These are phyloP conservation scores for Mycena rosella DNA, from an alignment of 768 basidiomycete species.

Conservation along the genomic window DNA sequence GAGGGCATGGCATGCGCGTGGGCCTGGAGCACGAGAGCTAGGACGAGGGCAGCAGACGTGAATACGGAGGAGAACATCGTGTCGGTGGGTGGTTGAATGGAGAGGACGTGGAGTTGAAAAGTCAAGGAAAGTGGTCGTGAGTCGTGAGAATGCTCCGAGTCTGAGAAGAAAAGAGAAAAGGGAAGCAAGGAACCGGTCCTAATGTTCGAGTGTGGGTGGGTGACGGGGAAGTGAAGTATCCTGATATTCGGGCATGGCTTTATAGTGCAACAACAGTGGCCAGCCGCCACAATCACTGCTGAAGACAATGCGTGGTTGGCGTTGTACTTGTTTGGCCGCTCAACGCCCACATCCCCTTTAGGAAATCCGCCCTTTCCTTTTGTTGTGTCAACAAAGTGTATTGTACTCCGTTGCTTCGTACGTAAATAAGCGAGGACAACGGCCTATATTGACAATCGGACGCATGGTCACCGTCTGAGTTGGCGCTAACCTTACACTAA, in stretches of 20 bases:
- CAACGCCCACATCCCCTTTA: constrained; percentile 18
- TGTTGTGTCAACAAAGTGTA: constrained; percentile 15
- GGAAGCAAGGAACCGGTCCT: constrained; percentile 35
- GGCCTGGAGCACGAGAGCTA: constrained; percentile 9
- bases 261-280: constrained; percentile 13
- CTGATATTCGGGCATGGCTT: background rate
- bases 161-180: background rate
- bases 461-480: too few relatives aligned
- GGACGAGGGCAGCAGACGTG: constrained; percentile 9
- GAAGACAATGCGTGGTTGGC: constrained; percentile 8
- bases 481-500: too few relatives aligned
- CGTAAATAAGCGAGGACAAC: too few relatives aligned
- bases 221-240: background rate
- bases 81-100: background rate
- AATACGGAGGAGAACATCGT: constrained; percentile 27
- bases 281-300: constrained; percentile 14
- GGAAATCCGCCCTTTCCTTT: constrained; percentile 6
- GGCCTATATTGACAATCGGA: too few relatives aligned
- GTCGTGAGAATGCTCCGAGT: constrained; percentile 22
- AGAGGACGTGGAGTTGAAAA: background rate
- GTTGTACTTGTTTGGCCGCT: constrained; percentile 11
- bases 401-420: background rate
- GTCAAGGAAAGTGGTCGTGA: constrained; percentile 32
- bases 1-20: constrained; percentile 31
- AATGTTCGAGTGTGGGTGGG: background rate